Evolutionary conservation across 148 eudicot genomes (phyloP).

Genomic region (Simmondsia chinensis): DNA sequence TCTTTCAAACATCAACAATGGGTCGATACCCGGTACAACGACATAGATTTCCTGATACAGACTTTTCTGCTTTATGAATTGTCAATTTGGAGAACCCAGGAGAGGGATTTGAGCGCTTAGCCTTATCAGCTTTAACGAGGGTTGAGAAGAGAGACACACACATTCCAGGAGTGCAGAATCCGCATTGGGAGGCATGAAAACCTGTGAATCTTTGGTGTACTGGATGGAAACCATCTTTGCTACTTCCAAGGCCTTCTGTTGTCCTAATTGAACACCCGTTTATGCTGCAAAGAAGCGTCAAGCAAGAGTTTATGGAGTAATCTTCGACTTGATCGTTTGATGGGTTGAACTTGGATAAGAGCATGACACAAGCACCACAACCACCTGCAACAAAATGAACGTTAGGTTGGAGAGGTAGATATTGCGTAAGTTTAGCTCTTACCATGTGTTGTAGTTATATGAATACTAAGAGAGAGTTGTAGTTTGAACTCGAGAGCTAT

Average conservation of each 20-base stretch:
- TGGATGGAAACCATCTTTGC: constrained; percentile 61
- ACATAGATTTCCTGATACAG: constrained; percentile 59
- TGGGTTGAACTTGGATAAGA: constrained; percentile 43
- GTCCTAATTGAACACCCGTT: constrained; percentile 59
- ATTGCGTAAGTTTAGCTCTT: no score
- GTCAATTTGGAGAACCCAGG: constrained; percentile 53
- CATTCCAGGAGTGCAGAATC: constrained; percentile 84
- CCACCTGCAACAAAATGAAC: constrained; percentile 65
- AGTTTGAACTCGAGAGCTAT: no score
- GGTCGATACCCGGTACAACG: constrained; percentile 74
- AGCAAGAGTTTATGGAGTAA: constrained; percentile 48
- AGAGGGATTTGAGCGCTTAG: constrained; percentile 18
- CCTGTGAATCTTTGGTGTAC: constrained; percentile 65
- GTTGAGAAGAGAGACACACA: constrained; percentile 60
- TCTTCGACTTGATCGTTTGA: constrained; percentile 22
- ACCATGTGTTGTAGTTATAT: no score
- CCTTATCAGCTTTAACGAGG: constrained; percentile 40
- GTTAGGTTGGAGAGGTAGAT: no score
- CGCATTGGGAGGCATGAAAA: constrained; percentile 68
- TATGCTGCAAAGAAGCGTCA: constrained; percentile 58
- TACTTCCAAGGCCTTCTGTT: constrained; percentile 65
- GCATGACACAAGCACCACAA: constrained; percentile 60
- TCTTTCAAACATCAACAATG: constrained; percentile 68
- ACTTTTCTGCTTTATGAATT: constrained; percentile 47
- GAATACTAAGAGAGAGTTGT: no score